Percentiles rank a stretch among this genome's conserved stretches.
Conservation (phyloP, 163 green algal genomes). For the Chloroidium sp. region DNA sequence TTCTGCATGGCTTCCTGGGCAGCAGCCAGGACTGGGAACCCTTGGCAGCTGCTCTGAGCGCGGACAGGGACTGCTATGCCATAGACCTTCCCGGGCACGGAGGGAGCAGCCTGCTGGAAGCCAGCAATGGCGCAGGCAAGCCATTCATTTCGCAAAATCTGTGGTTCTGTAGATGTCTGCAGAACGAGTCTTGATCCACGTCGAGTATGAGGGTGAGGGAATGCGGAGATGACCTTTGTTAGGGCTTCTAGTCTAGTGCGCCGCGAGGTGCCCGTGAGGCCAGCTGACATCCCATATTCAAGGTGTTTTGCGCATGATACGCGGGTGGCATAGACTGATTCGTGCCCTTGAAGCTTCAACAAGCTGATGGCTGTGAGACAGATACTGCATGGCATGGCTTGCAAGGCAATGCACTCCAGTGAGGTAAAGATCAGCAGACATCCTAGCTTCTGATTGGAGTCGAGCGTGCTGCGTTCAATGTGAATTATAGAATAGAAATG, state of each 20-base stretch:
- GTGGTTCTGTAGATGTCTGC: neutral
- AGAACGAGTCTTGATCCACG: no score
- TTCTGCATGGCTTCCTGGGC: conserved; percentile 84
- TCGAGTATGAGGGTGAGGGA: neutral
- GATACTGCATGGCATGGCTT: no score
- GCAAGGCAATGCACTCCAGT: no score
- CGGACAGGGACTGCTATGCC: conserved; percentile 40
- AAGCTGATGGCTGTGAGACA: no score
- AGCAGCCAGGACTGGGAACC: conserved; percentile 58
- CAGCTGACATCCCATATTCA: no score
- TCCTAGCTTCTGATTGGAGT: no score
- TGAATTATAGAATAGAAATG: neutral
- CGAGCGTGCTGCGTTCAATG: no score
- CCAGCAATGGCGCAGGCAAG: no score
- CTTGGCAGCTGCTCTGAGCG: conserved; percentile 36
- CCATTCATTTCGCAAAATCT: neutral
- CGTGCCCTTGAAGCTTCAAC: no score
- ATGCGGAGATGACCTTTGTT: neutral
- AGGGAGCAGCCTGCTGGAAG: neutral
- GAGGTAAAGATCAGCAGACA: no score
- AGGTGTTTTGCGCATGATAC: no score
- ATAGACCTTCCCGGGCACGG: conserved; percentile 76
- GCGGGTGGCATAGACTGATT: no score
- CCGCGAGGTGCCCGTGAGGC: neutral
- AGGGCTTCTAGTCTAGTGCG: neutral